A percentile compares a stretch with the other conserved stretches of the same genome.
phyloP scores from a whole-genome alignment of 352 stramenopile genomes.

The Pythium phragmiticola region DNA sequence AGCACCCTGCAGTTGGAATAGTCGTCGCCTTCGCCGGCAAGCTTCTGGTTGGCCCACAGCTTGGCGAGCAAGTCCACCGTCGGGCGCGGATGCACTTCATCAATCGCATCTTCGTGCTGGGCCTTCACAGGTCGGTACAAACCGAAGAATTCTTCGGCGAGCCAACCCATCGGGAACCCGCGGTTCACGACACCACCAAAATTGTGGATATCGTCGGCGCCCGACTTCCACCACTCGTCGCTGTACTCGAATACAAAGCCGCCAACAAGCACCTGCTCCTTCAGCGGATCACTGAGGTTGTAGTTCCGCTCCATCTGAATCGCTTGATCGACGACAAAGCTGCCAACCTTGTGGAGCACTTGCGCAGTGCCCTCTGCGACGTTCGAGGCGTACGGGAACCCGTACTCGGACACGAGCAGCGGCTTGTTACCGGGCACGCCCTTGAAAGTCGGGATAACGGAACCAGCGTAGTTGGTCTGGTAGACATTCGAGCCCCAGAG shows the following conservation, averaged over 20 bases:
- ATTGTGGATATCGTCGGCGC: constrained; percentile 51
- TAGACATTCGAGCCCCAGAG: constrained; percentile 77
- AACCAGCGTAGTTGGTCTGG: constrained; percentile 56
- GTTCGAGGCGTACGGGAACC: constrained; percentile 56
- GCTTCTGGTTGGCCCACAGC: constrained; percentile 37
- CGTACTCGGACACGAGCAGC: constrained; percentile 64
- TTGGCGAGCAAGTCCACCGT: constrained; percentile 50
- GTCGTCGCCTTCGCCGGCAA: constrained; percentile 40
- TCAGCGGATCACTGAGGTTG: constrained; percentile 38
- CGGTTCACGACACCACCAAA: constrained; percentile 42
- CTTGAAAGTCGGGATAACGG: constrained; percentile 54
- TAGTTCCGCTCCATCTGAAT: constrained; percentile 61
- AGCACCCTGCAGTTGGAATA: constrained; percentile 32
- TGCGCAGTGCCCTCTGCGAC: constrained; percentile 36
- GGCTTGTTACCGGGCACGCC: constrained; percentile 42
- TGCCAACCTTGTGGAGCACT: constrained; percentile 44
- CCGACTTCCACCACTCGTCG: constrained; percentile 76
- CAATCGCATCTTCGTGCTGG: constrained; percentile 7
- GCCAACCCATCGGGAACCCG: constrained; percentile 59
- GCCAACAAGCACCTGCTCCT: constrained; percentile 56
- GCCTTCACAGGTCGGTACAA: constrained; percentile 30
- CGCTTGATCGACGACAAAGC: constrained; percentile 45
- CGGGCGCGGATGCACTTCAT: constrained; percentile 40
- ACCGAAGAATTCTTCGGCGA: constrained; percentile 69
- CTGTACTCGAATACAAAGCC: constrained; percentile 78